These are phyloP conservation scores for Gossypium raimondii DNA, from an alignment of 345 rosid species.

Conservation along the genomic window DNA sequence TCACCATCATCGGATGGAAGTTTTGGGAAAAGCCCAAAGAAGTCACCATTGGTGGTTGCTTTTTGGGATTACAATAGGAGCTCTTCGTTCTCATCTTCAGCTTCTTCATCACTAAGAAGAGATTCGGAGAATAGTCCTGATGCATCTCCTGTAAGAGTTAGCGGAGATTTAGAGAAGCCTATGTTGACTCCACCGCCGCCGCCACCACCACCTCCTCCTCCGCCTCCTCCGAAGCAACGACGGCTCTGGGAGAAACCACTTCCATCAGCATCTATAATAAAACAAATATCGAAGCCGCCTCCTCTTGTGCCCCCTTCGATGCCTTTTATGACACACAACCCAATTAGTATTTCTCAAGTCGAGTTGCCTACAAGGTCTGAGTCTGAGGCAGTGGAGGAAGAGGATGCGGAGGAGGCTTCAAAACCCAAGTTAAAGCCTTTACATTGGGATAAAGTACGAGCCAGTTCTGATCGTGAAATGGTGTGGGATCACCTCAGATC, in stretches of 20 bases:
- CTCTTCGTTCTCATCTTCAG: conserved; percentile 22
- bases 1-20: conserved; percentile 37
- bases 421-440: conserved; percentile 24
- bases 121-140: conserved; percentile 24
- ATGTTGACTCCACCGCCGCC: conserved; percentile 23
- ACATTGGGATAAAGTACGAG: conserved; percentile 27
- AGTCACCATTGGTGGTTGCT: conserved; percentile 19
- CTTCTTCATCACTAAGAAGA: conserved; percentile 24
- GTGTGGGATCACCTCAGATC: conserved; percentile 27
- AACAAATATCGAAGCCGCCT: conserved; percentile 41
- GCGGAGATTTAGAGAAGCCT: conserved; percentile 27
- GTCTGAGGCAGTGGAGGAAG: conserved; percentile 28
- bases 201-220: conserved; percentile 27
- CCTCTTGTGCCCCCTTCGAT: conserved; percentile 48
- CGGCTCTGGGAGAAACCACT: conserved; percentile 26
- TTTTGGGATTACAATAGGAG: conserved; percentile 14
- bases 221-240: conserved; percentile 36
- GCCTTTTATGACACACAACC: conserved; percentile 47
- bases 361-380: conserved; percentile 36
- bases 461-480: conserved; percentile 25
- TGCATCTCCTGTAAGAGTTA: conserved; percentile 25
- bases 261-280: conserved; percentile 30
- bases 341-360: conserved; percentile 33
- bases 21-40: conserved; percentile 32
- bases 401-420: conserved; percentile 36